Evolutionary conservation across 148 eudicot species (phyloP), one percentile per base, ranked within the genome.

Genomic region (Tetragonia tetragonoides): DNA sequence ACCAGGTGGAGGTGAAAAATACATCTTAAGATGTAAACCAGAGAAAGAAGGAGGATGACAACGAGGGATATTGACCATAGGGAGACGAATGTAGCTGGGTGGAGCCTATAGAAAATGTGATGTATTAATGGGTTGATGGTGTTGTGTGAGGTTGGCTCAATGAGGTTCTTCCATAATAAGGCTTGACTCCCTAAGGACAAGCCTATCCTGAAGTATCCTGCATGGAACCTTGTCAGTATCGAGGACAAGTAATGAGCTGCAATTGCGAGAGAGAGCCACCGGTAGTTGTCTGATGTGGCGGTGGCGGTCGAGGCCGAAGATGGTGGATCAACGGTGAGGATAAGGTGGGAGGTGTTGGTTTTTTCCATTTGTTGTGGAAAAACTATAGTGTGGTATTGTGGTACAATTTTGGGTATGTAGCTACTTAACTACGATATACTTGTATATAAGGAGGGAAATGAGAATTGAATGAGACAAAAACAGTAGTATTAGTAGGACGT

Each of bases 181-280:
- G 87, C 86, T 77, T 88, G 91, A 41, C 80, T 66, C 49, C 85
- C 74, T 40, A 88, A 77, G 24, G 91, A 88, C 41, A 88, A 60
- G 59, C 83, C 72, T 65, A 88, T 79, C 47, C 80, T 76, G 66
- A 88, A 88, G 66, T 86, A 83, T 6, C 87, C 84, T 59, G 84
- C 87, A 71, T 85, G 88, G 65, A 83, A 59, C 11, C 72, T 79
- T 3, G 75, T 42, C 46, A 87, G 12, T 3, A 81, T 75, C 44
- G 80, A 70, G 0, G 76, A 68, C 20, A 75, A 1, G 34, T 67
- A 74, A 5, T 53, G 59, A 10, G 47, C 18, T 11, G 37, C 6
- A 14, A 70, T 37, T 40, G 10, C 59, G 2, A 70, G n/a, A 7
- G 82, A 34, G 61, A 67, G 28, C 53, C 53, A 61, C 8, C 24